A percentile compares a stretch with the other conserved stretches of the same genome.
Conservation (phyloP, 1,139 yeast genomes). For the Pichia norvegensis region DNA sequence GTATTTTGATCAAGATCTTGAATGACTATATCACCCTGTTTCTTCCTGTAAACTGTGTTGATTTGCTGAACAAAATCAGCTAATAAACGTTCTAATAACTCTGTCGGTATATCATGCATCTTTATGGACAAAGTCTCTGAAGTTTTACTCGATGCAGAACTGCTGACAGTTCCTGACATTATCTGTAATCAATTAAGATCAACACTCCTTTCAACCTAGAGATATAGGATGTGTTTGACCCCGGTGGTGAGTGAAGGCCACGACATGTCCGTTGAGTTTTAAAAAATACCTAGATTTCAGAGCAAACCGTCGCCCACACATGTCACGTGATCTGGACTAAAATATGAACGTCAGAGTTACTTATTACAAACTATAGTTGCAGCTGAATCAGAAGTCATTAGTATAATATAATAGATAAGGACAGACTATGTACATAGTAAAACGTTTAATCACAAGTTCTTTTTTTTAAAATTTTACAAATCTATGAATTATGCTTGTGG, state of each 20-base stretch:
- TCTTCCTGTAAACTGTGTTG: conserved; percentile 5
- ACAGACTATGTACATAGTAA: conserved; percentile 11
- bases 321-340: no score
- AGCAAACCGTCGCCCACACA: no score
- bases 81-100: conserved; percentile 5
- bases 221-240: background rate
- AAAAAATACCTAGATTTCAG: no score
- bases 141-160: background rate
- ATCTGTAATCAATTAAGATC: background rate
- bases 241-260: no score
- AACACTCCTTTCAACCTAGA: no score
- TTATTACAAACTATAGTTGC: no score
- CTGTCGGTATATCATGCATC: conserved; percentile 8
- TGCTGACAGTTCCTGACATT: background rate
- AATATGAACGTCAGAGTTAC: no score
- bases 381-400: no score
- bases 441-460: background rate
- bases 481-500: conserved; percentile 28
- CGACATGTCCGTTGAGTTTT: no score
- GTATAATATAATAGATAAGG: conserved; percentile 4
- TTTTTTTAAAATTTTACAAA: background rate
- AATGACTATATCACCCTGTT: conserved; percentile 9
- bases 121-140: conserved; percentile 3
- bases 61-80: conserved; percentile 6
- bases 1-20: background rate